Percentiles rank a stretch among this genome's conserved stretches.
Conservation (phyloP, 305 asterid species). For the Fraxinus sp. region DNA sequence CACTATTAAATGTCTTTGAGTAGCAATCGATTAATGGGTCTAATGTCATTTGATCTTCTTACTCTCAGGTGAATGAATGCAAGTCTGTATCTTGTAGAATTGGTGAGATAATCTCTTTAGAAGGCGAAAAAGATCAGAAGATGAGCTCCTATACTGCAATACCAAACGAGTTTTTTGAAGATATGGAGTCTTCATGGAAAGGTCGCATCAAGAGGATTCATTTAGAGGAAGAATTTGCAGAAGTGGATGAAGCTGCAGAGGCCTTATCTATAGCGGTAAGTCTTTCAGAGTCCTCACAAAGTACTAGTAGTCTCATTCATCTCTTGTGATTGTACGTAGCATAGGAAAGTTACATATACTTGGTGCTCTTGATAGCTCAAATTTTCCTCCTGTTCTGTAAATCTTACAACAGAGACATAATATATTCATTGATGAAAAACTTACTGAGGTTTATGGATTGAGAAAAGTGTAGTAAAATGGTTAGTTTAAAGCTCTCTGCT, state of each 20-base stretch:
- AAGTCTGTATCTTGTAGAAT: constrained; percentile 61
- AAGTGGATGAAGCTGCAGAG: constrained; percentile 72
- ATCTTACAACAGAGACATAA: not conserved
- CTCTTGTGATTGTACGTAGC: not conserved
- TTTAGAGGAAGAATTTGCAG: constrained; percentile 69
- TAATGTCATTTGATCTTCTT: constrained; percentile 3
- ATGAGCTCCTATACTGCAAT: constrained; percentile 44
- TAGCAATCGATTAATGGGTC: not conserved
- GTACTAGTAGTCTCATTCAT: not conserved
- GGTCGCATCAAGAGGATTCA: constrained; percentile 93
- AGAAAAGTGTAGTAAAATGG: not conserved
- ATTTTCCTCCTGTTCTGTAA: not conserved
- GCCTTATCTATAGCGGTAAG: constrained; percentile 80
- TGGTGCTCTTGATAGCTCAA: not conserved
- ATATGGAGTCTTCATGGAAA: constrained; percentile 90
- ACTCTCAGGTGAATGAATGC: constrained; percentile 74
- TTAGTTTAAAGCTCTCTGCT: not conserved
- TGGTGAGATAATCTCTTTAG: constrained; percentile 72
- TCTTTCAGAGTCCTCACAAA: constrained; percentile 17
- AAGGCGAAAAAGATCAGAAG: constrained; percentile 80
- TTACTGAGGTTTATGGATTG: not conserved
- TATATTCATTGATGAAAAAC: not conserved
- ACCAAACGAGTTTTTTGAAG: constrained; percentile 84
- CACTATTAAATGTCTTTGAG: not conserved
- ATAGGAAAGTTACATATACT: not conserved